A percentile compares a stretch with the other conserved stretches of the same genome.
Conservation (phyloP, 1,139 yeast species). For the Lodderomyces pseudojiufengensis region DNA sequence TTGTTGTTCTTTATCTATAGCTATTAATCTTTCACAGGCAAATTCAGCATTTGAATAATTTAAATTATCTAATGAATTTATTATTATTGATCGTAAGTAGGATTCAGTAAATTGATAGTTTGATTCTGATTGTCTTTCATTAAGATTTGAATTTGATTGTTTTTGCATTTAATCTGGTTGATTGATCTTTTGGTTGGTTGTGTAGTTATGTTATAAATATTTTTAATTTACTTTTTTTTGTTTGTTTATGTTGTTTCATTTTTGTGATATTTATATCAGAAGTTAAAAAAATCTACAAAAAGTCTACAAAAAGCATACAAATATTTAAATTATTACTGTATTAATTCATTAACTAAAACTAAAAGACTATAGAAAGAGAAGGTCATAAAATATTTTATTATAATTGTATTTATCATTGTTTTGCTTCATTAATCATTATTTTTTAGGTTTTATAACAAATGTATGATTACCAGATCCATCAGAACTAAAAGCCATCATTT, state of each 20-base stretch:
- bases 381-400: too few species aligned
- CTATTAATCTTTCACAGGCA: constrained; percentile 71
- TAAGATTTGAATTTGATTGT: neutral
- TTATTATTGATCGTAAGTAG: constrained; percentile 52
- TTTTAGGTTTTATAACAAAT: constrained; percentile 38
- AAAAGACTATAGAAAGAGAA: too few species aligned
- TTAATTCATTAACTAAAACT: too few species aligned
- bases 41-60: constrained; percentile 72
- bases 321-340: too few species aligned
- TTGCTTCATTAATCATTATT: constrained; percentile 12
- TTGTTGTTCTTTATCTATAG: constrained; percentile 33
- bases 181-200: neutral
- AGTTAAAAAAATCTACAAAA: constrained; percentile 35
- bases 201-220: neutral
- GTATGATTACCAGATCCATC: constrained; percentile 43
- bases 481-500: constrained; percentile 41
- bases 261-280: neutral
- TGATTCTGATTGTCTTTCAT: constrained; percentile 6
- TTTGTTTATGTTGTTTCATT: neutral
- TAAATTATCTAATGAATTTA: constrained; percentile 72
- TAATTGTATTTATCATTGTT: too few species aligned
- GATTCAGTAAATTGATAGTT: constrained; percentile 21
- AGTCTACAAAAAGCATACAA: constrained; percentile 41
- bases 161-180: neutral
- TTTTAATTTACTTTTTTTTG: neutral